These are phyloP conservation scores for Colletotrichum plurivorum DNA, from an alignment of 2,329 filamentous ascomycete genomes.

Conservation along the genomic window DNA sequence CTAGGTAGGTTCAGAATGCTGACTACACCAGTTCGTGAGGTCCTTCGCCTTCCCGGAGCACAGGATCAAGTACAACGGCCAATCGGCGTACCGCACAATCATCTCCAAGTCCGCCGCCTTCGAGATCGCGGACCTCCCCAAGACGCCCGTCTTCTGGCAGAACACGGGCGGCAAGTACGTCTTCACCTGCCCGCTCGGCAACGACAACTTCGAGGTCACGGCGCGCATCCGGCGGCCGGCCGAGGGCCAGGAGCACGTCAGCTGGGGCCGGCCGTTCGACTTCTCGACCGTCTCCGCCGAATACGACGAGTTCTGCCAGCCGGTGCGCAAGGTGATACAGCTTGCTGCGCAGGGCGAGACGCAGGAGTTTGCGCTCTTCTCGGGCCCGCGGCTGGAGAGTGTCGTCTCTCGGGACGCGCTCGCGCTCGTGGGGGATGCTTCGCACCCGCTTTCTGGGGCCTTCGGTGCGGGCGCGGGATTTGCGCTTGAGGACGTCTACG, in stretches of 20 bases:
- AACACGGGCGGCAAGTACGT: conserved; percentile 48
- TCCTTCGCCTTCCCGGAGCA: conserved; percentile 58
- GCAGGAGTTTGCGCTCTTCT: conserved; percentile 49
- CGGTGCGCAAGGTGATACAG: conserved; percentile 47
- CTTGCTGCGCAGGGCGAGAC: conserved; percentile 47
- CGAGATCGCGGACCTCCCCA: conserved; percentile 48
- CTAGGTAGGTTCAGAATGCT: not conserved
- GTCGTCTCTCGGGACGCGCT: conserved; percentile 47
- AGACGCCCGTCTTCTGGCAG: conserved; percentile 50
- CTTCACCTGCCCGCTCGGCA: conserved; percentile 51
- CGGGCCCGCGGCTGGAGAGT: conserved; percentile 47
- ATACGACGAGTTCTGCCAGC: conserved; percentile 50
- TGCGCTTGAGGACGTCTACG: conserved; percentile 52
- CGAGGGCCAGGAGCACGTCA: conserved; percentile 46
- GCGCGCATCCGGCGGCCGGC: conserved; percentile 43
- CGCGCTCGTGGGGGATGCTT: conserved; percentile 68
- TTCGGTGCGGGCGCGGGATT: conserved; percentile 57
- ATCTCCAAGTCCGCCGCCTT: conserved; percentile 44
- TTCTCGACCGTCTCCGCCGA: conserved; percentile 40
- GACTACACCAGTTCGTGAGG: conserved; percentile 52
- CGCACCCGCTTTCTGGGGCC: conserved; percentile 65
- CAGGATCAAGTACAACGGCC: conserved; percentile 59
- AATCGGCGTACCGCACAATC: conserved; percentile 51
- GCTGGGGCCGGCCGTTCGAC: conserved; percentile 48
- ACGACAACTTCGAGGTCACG: conserved; percentile 52